Evolutionary conservation across 257 asterid species (phyloP), one percentile per base, ranked within the genome.

Genomic region (Lithospermum erythrorhizon): DNA sequence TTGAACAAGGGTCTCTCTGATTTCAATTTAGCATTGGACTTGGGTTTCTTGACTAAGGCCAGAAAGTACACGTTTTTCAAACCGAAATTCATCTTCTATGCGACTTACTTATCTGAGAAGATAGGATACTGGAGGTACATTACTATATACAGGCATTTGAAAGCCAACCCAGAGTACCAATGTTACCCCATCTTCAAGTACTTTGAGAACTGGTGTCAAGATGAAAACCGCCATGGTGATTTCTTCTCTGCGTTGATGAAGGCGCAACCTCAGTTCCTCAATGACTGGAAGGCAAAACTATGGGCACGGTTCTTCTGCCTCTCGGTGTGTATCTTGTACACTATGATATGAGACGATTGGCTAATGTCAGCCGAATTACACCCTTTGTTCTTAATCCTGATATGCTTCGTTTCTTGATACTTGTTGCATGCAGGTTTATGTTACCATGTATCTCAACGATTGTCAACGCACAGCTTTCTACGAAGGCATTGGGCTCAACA

Each of bases 181-280:
- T 89, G 96, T 72, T 93, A 93, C 65, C 99, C 99, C 1, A 93
- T 93, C 68, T 93, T 93, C 91, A 89, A 93, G 30, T 93, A 93
- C 91, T 93, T 93, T 1, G 97, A 93, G 89, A 93, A 93, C 87
- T 93, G 99, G 99, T 93, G 99, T 80, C 97, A 93, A 75, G 99
- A 93, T 61, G 99, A 93, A 89, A 89, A 93, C 66, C 96, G 99
- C 67, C 99, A 93, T 4, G 99, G 99, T 17, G 99, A 93, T 78
- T 93, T 93, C 89, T 93, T 93, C 94, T 89, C 97, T 15, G 97
- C 99, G 0, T 72, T 93, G 83, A 86, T 93, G 97, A 93, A 93
- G 82, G 99, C 99, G 4, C 99, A 93, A 65, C 99, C 97, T 0
- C 99, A 93, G 83, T 93, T 93, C 83, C 95, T 93, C 64, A 93